Percentiles rank a stretch among this genome's conserved stretches.
Conservation (phyloP, 1,284 basidiomycete species). For the Ceratobasidium papillatum region DNA sequence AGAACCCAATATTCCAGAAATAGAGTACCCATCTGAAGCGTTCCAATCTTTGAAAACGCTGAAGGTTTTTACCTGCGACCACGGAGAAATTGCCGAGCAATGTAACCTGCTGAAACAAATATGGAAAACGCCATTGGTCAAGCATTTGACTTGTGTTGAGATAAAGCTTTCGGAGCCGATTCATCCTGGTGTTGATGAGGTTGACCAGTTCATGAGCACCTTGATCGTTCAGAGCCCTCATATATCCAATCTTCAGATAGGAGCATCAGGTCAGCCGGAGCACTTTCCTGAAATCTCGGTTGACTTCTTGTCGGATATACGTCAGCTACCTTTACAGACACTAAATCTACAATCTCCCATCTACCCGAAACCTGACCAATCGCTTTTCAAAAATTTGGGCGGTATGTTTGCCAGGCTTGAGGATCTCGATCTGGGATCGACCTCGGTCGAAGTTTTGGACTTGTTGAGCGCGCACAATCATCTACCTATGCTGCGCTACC, state of each 20-base stretch:
- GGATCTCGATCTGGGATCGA: not conserved
- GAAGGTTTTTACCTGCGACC: not conserved
- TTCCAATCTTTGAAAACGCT: not conserved
- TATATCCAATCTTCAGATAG: not conserved
- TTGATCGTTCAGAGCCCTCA: not conserved
- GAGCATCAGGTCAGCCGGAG: not conserved
- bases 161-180: not conserved
- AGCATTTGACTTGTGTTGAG: not conserved
- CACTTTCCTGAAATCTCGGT: not conserved
- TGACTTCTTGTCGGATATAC: not conserved
- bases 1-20: not conserved
- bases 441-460: not conserved
- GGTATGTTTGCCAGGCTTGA: not conserved
- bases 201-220: not conserved
- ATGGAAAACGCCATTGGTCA: not conserved
- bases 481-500: not conserved
- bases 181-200: not conserved
- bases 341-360: not conserved
- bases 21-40: not conserved
- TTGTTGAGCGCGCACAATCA: not conserved
- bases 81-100: not conserved
- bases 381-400: not conserved
- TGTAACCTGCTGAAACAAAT: not conserved
- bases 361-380: not conserved
- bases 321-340: not conserved